A percentile compares a stretch with the other conserved stretches of the same genome.
Evolutionary conservation across 2,329 filamentous ascomycete species (phyloP).

Genomic region (Phoma sp.): DNA sequence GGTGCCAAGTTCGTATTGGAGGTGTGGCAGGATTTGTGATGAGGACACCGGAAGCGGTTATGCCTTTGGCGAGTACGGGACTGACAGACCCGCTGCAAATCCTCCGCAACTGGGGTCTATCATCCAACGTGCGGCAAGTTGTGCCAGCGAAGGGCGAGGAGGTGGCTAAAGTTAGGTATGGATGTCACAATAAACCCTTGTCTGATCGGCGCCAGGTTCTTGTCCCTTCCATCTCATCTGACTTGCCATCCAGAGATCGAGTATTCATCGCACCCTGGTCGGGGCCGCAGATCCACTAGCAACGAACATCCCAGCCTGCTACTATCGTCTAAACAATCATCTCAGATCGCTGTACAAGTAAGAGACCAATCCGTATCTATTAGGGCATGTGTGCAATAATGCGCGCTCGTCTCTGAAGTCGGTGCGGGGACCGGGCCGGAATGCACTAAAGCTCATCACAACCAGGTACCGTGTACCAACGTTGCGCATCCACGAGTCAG

Average conservation of each 20-base stretch:
- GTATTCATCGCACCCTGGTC: background rate
- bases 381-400: background rate
- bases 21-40: constrained; percentile 17
- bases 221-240: constrained; percentile 11
- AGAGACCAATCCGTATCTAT: no score
- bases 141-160: background rate
- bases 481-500: constrained; percentile 8
- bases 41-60: background rate
- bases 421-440: constrained; percentile 15
- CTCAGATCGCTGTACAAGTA: no score
- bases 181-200: constrained; percentile 17
- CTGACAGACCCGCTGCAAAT: background rate
- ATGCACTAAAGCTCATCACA: constrained; percentile 1
- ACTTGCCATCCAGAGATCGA: background rate
- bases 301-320: background rate
- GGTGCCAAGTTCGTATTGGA: constrained; percentile 6
- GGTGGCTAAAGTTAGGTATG: constrained; percentile 1
- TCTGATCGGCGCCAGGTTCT: constrained; percentile 13
- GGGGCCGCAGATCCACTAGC: background rate
- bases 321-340: background rate
- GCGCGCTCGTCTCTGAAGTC: background rate
- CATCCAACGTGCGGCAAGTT: no score
- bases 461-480: constrained; percentile 4
- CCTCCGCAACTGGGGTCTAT: no score
- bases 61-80: background rate